These are phyloP conservation scores for Suillus subaureus DNA, from an alignment of 768 basidiomycete species.

Conservation along the genomic window DNA sequence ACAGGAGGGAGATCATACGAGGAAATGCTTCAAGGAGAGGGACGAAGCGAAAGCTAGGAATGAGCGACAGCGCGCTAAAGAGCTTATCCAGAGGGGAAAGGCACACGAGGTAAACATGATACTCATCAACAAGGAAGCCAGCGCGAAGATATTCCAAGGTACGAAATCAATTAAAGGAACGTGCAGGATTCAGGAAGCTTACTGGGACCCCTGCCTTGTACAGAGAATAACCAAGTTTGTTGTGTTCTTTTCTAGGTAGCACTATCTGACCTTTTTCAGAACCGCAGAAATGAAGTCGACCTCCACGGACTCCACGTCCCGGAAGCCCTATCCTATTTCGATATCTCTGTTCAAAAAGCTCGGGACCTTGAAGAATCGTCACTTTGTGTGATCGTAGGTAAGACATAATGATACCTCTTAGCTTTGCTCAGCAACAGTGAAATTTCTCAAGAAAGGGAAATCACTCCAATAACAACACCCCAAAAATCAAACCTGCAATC, in stretches of 20 bases:
- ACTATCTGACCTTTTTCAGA: conserved; percentile 4
- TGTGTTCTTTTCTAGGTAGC: not conserved
- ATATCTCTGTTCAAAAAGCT: conserved; percentile 64
- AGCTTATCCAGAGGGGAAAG: too few species aligned
- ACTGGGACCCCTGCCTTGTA: not conserved
- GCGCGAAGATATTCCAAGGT: conserved; percentile 83
- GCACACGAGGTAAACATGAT: too few species aligned
- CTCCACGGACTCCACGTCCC: conserved; percentile 87
- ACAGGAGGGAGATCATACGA: too few species aligned
- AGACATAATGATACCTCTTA: conserved; percentile 22
- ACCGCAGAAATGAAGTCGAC: conserved; percentile 70
- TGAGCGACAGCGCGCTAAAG: too few species aligned
- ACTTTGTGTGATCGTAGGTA: conserved; percentile 79
- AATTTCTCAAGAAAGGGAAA: conserved; percentile 68
- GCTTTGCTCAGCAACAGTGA: not conserved
- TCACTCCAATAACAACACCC: conserved; percentile 70
- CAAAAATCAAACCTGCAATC: conserved; percentile 88
- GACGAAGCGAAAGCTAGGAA: too few species aligned
- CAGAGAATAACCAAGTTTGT: conserved; percentile 12
- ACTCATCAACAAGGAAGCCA: conserved; percentile 76
- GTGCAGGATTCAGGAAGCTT: not conserved
- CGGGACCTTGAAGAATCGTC: conserved; percentile 56
- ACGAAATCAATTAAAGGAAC: conserved; percentile 29
- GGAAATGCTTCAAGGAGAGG: too few species aligned
- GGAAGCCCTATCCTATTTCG: conserved; percentile 78